Base-by-base conservation (phyloP, 2,329 filamentous ascomycete genomes). In the Aspergillus tanneri region DNA sequence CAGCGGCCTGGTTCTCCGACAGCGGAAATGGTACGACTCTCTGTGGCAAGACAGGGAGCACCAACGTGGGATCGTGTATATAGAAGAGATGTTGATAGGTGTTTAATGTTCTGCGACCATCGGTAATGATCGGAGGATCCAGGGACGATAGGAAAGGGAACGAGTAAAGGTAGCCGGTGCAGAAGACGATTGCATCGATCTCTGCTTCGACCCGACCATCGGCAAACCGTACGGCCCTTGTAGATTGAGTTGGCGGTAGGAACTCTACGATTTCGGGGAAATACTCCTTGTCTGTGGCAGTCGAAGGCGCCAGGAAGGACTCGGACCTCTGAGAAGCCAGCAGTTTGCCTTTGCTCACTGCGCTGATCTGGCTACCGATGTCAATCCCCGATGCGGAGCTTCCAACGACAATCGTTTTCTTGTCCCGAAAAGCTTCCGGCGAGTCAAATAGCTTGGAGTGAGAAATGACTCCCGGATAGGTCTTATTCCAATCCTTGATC, bases 21-120 rank as follows among this genome's bases (percentile, higher is more conserved):
- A 93, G 61, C 0, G 88, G 86, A 65, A 95, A 95, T 0, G 92
- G 92, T n/a, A 95, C 86, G n/a, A 93, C 82, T 57, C 86, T 87
- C 63, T 90, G 86, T 12, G 87, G 85, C 30, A 96, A 74, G 0
- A 81, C 83, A 0, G 87, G 77, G 63, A 96, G 91, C 0, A 82
- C 85, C 1, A 97, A 74, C 0, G 88, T 93, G 1, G 91, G 90
- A 51, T 89, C 81, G 1, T 81, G 74, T 3, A 85, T 83, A 65
- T 85, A 84, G 66, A 96, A 86, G 8, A 96, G 61, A 59, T 97
- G 90, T 56, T 89, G 77, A 66, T 90, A 96, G 3, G 91, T 71
- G 25, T 86, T 83, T 52, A 84, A 75, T 1, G 91, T 84, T 22
- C 87, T 80, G 25, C 78, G 79, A 1, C 91, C 91, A 46, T 83